Evolutionary conservation across 2,329 filamentous ascomycete species (phyloP), one percentile per base, ranked within the genome.

Genomic region (Ophiostoma sp.): DNA sequence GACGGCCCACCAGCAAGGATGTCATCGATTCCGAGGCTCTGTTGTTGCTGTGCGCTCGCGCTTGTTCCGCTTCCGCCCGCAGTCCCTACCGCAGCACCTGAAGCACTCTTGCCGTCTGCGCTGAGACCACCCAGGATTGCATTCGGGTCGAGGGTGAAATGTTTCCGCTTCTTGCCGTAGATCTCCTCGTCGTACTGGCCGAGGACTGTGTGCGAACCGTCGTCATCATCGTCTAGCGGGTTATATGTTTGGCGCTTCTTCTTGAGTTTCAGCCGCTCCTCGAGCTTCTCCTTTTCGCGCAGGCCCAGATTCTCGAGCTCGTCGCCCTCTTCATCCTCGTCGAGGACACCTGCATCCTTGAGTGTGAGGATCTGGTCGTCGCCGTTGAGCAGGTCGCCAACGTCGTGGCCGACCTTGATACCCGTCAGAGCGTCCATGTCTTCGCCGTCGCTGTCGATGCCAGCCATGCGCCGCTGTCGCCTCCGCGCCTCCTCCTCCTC

Each of bases 131-230:
- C 84, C 38, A 81, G 88, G 45, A 86, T 88, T 2, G 93, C 93
- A 70, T 88, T 84, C 2, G 88, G 88, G 76, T 96, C 92, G 16
- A 99, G 81, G 0, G 91, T 97, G 74, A 99, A 99, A 38, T 85
- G 85, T 76, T 96, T 97, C 68, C 84, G 82, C 80, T 96, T 95
- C 79, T 96, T 97, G 68, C 93, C 93, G 47, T 90, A 86, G 67
- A 97, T 96, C 75, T 97, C 94, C 72, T 98, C 95, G 74, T 98
- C 95, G 75, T 99, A 99, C 73, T 99, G 94, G 14, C 91, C 87
- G 58, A 99, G 80, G 38, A 99, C 87, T 5, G 85, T 84, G 18
- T 84, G 84, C 69, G 88, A 82, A 12, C 85, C 89, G 63, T 89
- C 89, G 38, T 84, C 84, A 62, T 90, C 84, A 62, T 90, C 89